These are phyloP conservation scores for Escallonia herrerae DNA, from an alignment of 129 eudicot genomes.

Conservation along the genomic window DNA sequence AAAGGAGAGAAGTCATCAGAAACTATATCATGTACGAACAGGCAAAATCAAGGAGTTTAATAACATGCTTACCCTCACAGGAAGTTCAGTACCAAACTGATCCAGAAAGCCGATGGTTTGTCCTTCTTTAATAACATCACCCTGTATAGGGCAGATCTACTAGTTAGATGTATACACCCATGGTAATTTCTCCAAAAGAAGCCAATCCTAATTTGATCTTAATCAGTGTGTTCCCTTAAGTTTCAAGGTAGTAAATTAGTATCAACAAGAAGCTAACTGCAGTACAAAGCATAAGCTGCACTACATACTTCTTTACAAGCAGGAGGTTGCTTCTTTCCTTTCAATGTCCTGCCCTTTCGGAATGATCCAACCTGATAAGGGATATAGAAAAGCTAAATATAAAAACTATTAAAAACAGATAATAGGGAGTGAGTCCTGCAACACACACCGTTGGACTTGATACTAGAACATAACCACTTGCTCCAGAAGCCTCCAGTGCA, in stretches of 20 bases:
- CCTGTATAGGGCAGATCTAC: slow-evolving; percentile 30
- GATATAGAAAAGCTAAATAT: background rate
- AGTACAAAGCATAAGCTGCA: background rate
- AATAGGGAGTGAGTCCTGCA: slow-evolving; percentile 2
- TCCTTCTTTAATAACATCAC: slow-evolving; percentile 77
- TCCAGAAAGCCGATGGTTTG: slow-evolving; percentile 74
- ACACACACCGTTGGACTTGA: slow-evolving; percentile 67
- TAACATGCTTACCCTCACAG: slow-evolving; percentile 60
- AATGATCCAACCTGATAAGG: slow-evolving; percentile 76
- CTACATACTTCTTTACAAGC: slow-evolving; percentile 57
- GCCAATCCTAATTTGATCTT: background rate
- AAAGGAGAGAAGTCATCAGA: background rate
- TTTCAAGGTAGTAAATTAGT: too few species aligned
- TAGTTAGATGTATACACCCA: background rate
- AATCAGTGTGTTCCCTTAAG: too few species aligned
- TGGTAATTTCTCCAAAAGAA: background rate
- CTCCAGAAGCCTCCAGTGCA: slow-evolving; percentile 83
- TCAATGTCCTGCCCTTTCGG: slow-evolving; percentile 59
- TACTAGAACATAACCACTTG: slow-evolving; percentile 68
- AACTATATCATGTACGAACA: background rate
- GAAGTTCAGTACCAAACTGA: slow-evolving; percentile 67
- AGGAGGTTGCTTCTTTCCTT: slow-evolving; percentile 75
- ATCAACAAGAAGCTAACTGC: background rate
- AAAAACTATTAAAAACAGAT: background rate
- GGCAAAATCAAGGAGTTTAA: background rate